Conservation (phyloP, 192 early-diverging fungal genomes). For the Coemansia sp. region DNA sequence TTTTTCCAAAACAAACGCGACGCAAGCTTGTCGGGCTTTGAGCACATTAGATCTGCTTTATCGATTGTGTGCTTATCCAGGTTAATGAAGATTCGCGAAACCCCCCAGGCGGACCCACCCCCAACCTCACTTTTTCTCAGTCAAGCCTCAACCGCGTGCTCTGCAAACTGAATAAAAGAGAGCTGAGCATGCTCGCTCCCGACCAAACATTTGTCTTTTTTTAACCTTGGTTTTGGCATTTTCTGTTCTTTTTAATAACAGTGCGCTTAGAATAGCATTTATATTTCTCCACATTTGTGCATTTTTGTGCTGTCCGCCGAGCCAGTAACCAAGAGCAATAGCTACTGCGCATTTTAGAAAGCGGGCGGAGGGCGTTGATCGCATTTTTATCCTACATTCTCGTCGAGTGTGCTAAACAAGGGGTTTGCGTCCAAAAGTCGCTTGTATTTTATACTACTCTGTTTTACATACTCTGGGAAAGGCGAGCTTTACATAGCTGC, state of each 20-base stretch:
- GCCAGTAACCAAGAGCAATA: background rate
- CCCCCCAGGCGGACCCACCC: background rate
- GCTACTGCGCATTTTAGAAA: slow-evolving; percentile 10
- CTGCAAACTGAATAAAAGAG: slow-evolving; percentile 6
- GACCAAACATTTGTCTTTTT: no score
- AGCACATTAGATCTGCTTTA: slow-evolving; percentile 7
- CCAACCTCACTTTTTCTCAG: background rate
- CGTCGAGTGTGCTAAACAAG: background rate
- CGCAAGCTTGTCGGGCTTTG: slow-evolving; percentile 7
- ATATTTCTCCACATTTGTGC: background rate
- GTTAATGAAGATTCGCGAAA: background rate
- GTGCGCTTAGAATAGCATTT: no score
- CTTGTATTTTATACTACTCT: background rate
- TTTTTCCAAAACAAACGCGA: slow-evolving; percentile 1
- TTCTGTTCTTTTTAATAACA: no score
- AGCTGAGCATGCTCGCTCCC: no score
- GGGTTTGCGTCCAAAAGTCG: no score
- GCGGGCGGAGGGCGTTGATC: slow-evolving; percentile 7
- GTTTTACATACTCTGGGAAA: background rate
- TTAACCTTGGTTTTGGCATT: no score
- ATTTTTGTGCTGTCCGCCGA: background rate
- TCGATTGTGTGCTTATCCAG: slow-evolving; percentile 7
- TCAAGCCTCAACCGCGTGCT: slow-evolving; percentile 5
- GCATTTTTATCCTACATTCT: slow-evolving; percentile 20
- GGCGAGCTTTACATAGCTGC: no score